Conservation (phyloP, 768 basidiomycete species). For the Suillus weaverae region DNA sequence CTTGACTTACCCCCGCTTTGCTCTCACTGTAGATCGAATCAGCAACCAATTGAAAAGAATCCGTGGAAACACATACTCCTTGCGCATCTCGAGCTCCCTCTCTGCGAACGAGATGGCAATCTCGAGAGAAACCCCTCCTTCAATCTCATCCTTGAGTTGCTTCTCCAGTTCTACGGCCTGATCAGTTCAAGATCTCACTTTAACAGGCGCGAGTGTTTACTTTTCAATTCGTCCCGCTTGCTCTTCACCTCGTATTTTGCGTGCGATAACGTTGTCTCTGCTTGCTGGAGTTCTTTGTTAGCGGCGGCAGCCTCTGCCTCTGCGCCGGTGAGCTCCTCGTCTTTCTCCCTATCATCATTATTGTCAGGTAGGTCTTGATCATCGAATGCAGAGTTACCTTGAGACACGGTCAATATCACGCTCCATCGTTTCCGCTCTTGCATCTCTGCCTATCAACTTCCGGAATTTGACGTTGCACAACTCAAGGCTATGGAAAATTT, state of each 20-base stretch:
- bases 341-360: conserved; percentile 57
- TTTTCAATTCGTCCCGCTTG: conserved; percentile 62
- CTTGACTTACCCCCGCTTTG: conserved; percentile 39
- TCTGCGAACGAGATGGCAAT: conserved; percentile 46
- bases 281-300: conserved; percentile 59
- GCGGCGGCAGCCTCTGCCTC: conserved; percentile 38
- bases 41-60: not conserved
- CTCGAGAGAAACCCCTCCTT: conserved; percentile 42
- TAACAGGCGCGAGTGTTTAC: conserved; percentile 37
- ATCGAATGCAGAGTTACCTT: conserved; percentile 44
- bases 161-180: conserved; percentile 49
- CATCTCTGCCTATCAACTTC: conserved; percentile 61
- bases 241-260: conserved; percentile 59
- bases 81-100: conserved; percentile 15
- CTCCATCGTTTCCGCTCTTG: conserved; percentile 69
- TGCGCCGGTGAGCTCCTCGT: conserved; percentile 49
- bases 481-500: conserved; percentile 53
- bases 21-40: conserved; percentile 15
- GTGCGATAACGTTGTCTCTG: conserved; percentile 61
- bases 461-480: conserved; percentile 60
- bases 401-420: conserved; percentile 60
- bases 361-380: not conserved
- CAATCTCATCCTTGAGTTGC: conserved; percentile 40
- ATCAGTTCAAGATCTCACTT: conserved; percentile 8
- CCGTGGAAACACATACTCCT: conserved; percentile 16